Evolutionary conservation across 176 grass and related monocot genomes (phyloP), one percentile per base, ranked within the genome.

Genomic region (Carex pumila): DNA sequence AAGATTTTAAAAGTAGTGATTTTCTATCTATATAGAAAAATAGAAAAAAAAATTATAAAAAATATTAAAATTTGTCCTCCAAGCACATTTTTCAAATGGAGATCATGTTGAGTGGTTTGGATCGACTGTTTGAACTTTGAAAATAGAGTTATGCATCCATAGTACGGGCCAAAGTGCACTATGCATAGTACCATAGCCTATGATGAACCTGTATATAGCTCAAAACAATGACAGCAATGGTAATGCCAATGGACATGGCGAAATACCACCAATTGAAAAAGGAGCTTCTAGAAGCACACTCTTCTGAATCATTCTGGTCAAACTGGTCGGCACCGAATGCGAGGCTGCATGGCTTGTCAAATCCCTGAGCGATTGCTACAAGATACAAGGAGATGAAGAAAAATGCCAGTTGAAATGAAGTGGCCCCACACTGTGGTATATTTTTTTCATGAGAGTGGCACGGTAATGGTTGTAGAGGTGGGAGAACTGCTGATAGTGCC

Each of bases 221-320:
- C 14, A 78, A 53, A 29, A 78, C 73, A 53, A 78, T 55, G 43
- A 78, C 73, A 19, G 73, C 13, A 78, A 78, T 54, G 47, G 73
- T 78, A 52, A 71, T 74, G 6, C 84, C 84, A 17, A 39, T 34
- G 8, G 43, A 79, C 63, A 85, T 57, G 41, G 71, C 84, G 54
- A 85, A 65, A 39, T 79, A 79, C 72, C 84, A 85, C 84, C 84
- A 85, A 66, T 85, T 85, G 55, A 85, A 85, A 55, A 79, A 85
- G 4, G 84, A 85, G 72, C 84, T 85, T 55, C 84, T 78, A 52
- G 72, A 78, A 19, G 55, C 37, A 65, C 58, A 52, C 60, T 85
- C 72, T 6, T 7, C 17, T 31, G 60, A 62, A 43, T 86, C 62
- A 18, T 17, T 80, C n/a, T 60, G 64, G 47, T 86, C 61, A 12